Evolutionary conservation across 2,329 filamentous ascomycete genomes (phyloP).

Genomic region (Plenodomus biglobosus): DNA sequence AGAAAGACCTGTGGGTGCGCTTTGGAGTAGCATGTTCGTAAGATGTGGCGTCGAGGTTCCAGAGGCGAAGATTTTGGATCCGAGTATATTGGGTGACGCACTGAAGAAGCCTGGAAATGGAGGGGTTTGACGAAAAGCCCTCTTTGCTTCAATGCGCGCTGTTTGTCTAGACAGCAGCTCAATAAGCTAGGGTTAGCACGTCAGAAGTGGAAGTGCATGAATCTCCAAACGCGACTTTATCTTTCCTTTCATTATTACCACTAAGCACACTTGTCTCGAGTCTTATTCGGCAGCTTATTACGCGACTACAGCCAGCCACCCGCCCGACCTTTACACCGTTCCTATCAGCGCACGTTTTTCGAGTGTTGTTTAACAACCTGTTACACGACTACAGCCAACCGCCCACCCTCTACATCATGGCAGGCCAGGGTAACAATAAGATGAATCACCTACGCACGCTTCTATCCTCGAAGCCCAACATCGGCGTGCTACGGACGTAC

Average conservation of each 20-base stretch:
- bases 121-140: neutral
- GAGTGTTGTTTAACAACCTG: neutral
- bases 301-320: neutral
- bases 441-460: constrained; percentile 1
- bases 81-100: constrained; percentile 29
- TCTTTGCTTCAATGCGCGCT: too few relatives aligned
- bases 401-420: neutral
- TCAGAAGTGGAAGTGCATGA: too few relatives aligned
- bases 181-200: too few relatives aligned
- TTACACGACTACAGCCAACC: neutral
- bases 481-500: constrained; percentile 6
- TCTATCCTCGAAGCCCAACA: constrained; percentile 3
- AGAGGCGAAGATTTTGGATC: constrained; percentile 34
- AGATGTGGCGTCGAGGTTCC: constrained; percentile 36
- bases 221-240: too few relatives aligned
- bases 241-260: too few relatives aligned
- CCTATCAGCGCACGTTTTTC: neutral
- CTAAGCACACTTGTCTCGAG: neutral
- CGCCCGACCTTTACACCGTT: too few relatives aligned
- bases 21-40: constrained; percentile 42
- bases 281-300: neutral
- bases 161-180: too few relatives aligned
- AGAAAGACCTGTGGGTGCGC: constrained; percentile 33
- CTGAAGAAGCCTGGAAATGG: constrained; percentile 26
- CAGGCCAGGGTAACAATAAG: neutral